A percentile compares a stretch with the other conserved stretches of the same genome.
phyloP scores from a whole-genome alignment of 2,329 filamentous ascomycete species.

The Colletotrichum sojae region DNA sequence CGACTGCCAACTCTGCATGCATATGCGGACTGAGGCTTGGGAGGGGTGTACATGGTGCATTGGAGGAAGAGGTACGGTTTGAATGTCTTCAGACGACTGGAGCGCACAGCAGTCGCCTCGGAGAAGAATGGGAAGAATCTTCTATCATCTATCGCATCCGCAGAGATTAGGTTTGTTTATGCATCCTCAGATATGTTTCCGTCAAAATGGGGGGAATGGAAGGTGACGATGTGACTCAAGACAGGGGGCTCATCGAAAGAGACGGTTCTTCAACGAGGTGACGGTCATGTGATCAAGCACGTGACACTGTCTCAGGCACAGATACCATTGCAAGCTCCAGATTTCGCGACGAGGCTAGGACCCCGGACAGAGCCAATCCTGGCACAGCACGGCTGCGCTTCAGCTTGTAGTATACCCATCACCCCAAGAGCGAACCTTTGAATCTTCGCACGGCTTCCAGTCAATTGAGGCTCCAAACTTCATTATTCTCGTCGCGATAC shows the following conservation, averaged over 20 bases:
- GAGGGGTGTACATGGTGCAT: no score
- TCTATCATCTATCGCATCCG: no score
- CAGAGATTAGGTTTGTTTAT: no score
- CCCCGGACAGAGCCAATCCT: constrained; percentile 21
- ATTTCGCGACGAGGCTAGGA: constrained; percentile 34
- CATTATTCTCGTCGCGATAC: not conserved
- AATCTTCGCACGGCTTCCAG: constrained; percentile 15
- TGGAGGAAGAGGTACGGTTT: no score
- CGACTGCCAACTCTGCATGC: no score
- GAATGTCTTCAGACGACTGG: no score
- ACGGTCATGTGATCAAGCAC: not conserved
- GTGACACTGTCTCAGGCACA: not conserved
- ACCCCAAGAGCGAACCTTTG: not conserved
- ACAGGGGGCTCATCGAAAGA: not conserved
- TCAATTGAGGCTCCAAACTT: constrained; percentile 8
- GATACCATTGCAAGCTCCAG: not conserved
- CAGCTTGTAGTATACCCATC: constrained; percentile 12
- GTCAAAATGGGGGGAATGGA: no score
- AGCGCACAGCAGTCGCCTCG: no score
- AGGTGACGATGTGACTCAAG: no score
- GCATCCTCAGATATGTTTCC: no score
- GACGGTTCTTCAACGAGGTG: not conserved
- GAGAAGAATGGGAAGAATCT: no score
- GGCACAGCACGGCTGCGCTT: constrained; percentile 12
- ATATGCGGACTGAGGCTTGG: no score